These are phyloP conservation scores for Tetrapisispora namnaoensis DNA, from an alignment of 805 yeast genomes.

Conservation along the genomic window DNA sequence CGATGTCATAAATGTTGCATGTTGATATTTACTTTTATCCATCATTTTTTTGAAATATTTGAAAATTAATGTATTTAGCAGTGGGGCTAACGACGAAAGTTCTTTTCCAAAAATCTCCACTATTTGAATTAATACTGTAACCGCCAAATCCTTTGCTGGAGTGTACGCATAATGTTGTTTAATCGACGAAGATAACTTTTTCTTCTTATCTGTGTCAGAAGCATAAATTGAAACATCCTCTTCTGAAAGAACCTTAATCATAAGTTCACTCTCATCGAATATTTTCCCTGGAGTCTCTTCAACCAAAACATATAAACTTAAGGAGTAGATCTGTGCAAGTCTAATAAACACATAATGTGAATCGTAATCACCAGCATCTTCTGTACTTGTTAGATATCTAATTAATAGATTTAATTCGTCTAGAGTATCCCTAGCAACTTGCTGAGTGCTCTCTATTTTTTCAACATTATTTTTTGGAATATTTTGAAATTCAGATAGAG, in stretches of 20 bases:
- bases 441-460: conserved; percentile 1
- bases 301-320: conserved; percentile 9
- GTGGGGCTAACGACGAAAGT: conserved; percentile 29
- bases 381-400: conserved; percentile 7
- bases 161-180: conserved; percentile 17
- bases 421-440: not conserved
- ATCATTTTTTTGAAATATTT: conserved; percentile 29
- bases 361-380: conserved; percentile 9
- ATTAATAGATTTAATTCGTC: conserved; percentile 10
- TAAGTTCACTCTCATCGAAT: conserved; percentile 22
- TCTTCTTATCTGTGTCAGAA: conserved; percentile 10
- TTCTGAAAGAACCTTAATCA: conserved; percentile 22
- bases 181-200: conserved; percentile 6
- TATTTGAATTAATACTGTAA: conserved; percentile 22
- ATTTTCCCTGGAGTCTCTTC: conserved; percentile 15
- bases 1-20: conserved; percentile 23
- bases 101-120: conserved; percentile 29
- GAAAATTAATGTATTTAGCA: conserved; percentile 22
- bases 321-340: conserved; percentile 15
- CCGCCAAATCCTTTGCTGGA: conserved; percentile 24
- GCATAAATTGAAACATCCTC: conserved; percentile 14
- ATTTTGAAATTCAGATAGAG: not conserved
- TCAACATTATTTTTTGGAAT: not conserved
- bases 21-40: conserved; percentile 25
- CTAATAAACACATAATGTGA: conserved; percentile 17